Evolutionary conservation across 2,329 filamentous ascomycete species (phyloP).

Genomic region (Graphiopsis chlorocephala): DNA sequence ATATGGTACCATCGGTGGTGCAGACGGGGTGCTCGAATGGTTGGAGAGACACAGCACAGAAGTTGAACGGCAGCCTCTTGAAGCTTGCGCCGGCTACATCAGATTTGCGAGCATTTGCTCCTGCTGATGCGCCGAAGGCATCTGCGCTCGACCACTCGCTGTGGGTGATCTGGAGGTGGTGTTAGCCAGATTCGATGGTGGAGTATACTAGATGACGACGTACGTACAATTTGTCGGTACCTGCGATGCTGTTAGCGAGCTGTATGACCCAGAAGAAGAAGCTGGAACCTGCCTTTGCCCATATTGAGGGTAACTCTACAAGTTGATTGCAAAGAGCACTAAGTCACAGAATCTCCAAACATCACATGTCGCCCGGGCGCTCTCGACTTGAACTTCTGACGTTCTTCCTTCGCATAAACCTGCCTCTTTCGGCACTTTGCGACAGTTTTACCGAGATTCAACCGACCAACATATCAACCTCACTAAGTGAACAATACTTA

Average conservation of each 20-base stretch:
- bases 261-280: background rate
- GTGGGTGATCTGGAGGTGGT: conserved; percentile 71
- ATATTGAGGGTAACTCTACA: conserved; percentile 12
- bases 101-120: conserved; percentile 60
- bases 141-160: conserved; percentile 95
- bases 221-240: conserved; percentile 42
- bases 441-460: background rate
- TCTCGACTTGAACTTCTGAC: background rate
- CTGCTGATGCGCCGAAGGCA: conserved; percentile 77
- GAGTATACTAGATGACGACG: conserved; percentile 23
- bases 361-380: background rate
- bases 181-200: conserved; percentile 11
- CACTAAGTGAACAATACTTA: conserved; percentile 9
- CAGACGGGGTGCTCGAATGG: conserved; percentile 95
- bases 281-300: conserved; percentile 23
- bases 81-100: conserved; percentile 61
- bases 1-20: conserved; percentile 81
- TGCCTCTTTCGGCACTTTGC: background rate
- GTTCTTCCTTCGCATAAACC: background rate
- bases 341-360: background rate
- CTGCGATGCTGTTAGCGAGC: conserved; percentile 24
- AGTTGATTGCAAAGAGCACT: background rate
- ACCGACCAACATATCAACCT: background rate
- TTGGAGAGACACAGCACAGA: conserved; percentile 92
- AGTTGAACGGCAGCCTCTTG: conserved; percentile 93